phyloP scores from a whole-genome alignment of 1,284 basidiomycete genomes.

The Malassezia pachydermatis region DNA sequence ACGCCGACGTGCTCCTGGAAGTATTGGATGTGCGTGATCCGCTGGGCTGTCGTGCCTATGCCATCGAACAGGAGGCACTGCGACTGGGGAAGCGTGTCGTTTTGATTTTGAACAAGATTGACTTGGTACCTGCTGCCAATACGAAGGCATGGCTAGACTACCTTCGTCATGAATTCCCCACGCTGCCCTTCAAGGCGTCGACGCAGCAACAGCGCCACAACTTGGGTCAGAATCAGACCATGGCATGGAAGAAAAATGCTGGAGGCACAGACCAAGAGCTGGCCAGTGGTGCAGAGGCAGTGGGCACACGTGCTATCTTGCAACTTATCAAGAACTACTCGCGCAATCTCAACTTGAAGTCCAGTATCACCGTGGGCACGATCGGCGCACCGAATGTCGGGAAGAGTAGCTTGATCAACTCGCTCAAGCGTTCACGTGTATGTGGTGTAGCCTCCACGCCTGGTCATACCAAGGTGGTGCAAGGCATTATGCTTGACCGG shows the following conservation, averaged over 20 bases:
- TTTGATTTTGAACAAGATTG: conserved; percentile 29
- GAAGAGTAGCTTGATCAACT: conserved; percentile 90
- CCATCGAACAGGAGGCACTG: conserved; percentile 33
- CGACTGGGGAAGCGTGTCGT: conserved; percentile 37
- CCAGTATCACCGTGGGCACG: conserved; percentile 65
- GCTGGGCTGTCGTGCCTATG: conserved; percentile 52
- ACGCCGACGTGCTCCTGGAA: conserved; percentile 69
- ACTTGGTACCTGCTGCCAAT: conserved; percentile 74
- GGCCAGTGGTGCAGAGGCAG: conserved; percentile 47
- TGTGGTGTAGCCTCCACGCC: conserved; percentile 90
- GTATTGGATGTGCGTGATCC: conserved; percentile 46
- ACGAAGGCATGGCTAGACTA: conserved; percentile 82
- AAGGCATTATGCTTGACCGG: conserved; percentile 83
- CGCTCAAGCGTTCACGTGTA: conserved; percentile 60
- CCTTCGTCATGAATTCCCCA: conserved; percentile 80
- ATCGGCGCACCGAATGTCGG: conserved; percentile 97
- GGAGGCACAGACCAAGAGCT: conserved; percentile 11
- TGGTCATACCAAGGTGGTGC: conserved; percentile 88
- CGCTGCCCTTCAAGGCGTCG: conserved; percentile 83
- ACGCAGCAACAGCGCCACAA: conserved; percentile 70
- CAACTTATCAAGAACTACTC: conserved; percentile 82
- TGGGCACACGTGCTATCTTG: conserved; percentile 58
- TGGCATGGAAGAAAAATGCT: background rate
- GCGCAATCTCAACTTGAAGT: conserved; percentile 46
- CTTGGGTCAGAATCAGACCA: conserved; percentile 21